These are phyloP conservation scores for Diaporthe humulicola DNA, from an alignment of 2,329 filamentous ascomycete species.

Conservation along the genomic window DNA sequence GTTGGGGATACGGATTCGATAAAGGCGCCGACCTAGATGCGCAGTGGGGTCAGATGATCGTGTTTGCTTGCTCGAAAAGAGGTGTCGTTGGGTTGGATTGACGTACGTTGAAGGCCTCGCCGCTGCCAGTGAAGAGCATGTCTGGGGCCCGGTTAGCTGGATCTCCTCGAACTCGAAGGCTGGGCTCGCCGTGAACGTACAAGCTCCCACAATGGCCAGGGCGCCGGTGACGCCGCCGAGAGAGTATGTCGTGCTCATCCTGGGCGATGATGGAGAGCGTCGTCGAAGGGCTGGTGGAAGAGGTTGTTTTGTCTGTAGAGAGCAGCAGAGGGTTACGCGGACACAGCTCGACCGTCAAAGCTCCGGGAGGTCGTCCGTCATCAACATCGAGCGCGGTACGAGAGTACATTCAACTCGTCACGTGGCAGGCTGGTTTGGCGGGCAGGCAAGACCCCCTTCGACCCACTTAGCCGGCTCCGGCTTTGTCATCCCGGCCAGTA, in stretches of 20 bases:
- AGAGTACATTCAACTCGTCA: slow-evolving; percentile 29
- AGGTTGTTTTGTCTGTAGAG: slow-evolving; percentile 12
- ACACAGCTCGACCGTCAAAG: slow-evolving; percentile 14
- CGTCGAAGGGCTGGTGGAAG: not conserved
- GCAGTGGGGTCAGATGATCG: slow-evolving; percentile 26
- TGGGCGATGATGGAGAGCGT: slow-evolving; percentile 46
- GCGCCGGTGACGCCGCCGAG: slow-evolving; percentile 76
- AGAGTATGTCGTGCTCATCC: slow-evolving; percentile 82
- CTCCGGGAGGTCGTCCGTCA: slow-evolving; percentile 34
- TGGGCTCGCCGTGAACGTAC: slow-evolving; percentile 66
- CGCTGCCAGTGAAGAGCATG: slow-evolving; percentile 97
- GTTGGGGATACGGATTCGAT: slow-evolving; percentile 95
- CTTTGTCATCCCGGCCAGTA: slow-evolving; percentile 27
- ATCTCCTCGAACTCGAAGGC: not conserved
- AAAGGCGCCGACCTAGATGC: slow-evolving; percentile 84
- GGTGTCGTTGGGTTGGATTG: not conserved
- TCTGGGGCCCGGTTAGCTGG: slow-evolving; percentile 67
- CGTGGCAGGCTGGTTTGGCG: slow-evolving; percentile 4
- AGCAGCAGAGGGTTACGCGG: slow-evolving; percentile 22
- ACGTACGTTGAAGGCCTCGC: slow-evolving; percentile 93
- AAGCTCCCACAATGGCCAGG: slow-evolving; percentile 80
- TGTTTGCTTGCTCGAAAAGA: not conserved
- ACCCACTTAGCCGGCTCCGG: slow-evolving; percentile 19
- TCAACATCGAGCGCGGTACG: slow-evolving; percentile 28
- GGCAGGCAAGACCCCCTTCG: not conserved